phyloP scores from a whole-genome alignment of 2,329 filamentous ascomycete species.

The Orbilia brochopaga region DNA sequence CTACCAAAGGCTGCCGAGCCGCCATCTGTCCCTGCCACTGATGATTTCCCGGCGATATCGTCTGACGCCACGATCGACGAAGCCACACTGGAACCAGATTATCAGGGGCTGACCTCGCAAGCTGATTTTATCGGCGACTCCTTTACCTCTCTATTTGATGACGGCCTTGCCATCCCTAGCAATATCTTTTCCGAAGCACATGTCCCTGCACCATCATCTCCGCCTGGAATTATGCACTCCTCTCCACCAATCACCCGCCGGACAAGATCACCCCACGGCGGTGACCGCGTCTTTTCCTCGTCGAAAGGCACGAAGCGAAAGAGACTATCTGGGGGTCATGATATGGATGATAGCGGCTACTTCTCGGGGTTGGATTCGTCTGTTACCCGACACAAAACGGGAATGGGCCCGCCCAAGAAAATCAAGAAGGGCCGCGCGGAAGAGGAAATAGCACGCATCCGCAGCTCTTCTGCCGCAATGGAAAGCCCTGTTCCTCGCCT shows the following conservation, averaged over 20 bases:
- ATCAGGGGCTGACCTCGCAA: conserved; percentile 47
- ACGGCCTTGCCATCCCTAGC: conserved; percentile 56
- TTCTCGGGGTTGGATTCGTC: conserved; percentile 96
- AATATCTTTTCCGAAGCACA: conserved; percentile 61
- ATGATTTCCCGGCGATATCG: conserved; percentile 57
- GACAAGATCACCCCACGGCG: conserved; percentile 79
- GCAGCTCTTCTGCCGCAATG: conserved; percentile 76
- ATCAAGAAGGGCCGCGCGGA: conserved; percentile 91
- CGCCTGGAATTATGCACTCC: conserved; percentile 76
- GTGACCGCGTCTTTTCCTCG: conserved; percentile 56
- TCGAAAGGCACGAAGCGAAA: conserved; percentile 67
- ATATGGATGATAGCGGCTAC: conserved; percentile 90
- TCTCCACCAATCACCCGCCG: conserved; percentile 78
- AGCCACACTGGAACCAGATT: conserved; percentile 40
- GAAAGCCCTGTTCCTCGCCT: conserved; percentile 73
- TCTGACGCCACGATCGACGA: conserved; percentile 64
- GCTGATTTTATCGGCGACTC: conserved; percentile 60
- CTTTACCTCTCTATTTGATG: conserved; percentile 60
- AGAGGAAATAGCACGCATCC: conserved; percentile 90
- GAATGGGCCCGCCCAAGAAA: conserved; percentile 77
- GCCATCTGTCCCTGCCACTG: conserved; percentile 47
- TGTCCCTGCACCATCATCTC: conserved; percentile 63
- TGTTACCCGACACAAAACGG: conserved; percentile 76
- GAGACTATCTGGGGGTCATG: conserved; percentile 64
- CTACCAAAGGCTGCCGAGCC: conserved; percentile 40